Base-by-base conservation (phyloP, 1,139 yeast genomes). In the Nakaseomyces bracarensis region DNA sequence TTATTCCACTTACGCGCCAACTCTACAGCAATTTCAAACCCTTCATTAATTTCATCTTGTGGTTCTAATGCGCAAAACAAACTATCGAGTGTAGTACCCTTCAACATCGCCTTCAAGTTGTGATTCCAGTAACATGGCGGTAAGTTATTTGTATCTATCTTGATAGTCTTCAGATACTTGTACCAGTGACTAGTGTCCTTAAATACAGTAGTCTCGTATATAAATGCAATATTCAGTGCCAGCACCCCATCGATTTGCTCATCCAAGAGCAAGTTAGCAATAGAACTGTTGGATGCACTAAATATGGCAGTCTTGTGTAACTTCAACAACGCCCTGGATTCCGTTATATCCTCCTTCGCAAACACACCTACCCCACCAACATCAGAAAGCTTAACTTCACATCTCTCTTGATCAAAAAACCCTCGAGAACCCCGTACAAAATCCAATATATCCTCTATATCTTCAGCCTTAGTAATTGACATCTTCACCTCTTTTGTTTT, bases 311-410 rank as follows among this genome's bases (percentile, higher is more conserved):
- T 55, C 55, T 81, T 81, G 5, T 62, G 64, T 1, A 65, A 49
- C 40, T 71, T 57, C 21, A 71, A 49, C 1, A 72, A 47, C 4
- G 67, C 49, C 3, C 57, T 54, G 9, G 61, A 68, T 11, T 60
- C 59, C 8, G 59, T 55, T 13, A 75, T 58, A 36, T 66, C 67
- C 42, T 59, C 52, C 35, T 60, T 61, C 5, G 82, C 77, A 59
- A 81, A 83, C 1, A 86, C 93, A 3, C 95, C 95, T 3, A 77
- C 53, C 0, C 95, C 95, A 2, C 89, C 86, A 6, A 67, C 49
- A 5, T 64, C 53, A 0, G 91, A 80, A 13, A 55, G 48, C 38
- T 63, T 67, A 1, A 82, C 63, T 22, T 66, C 68, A 36, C 82
- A 59, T 13, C 67, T 55, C 0, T 67, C 69, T 3, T 62, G 50